Base-by-base conservation (phyloP, 1,284 basidiomycete species). In the Meira miltonrushii region DNA sequence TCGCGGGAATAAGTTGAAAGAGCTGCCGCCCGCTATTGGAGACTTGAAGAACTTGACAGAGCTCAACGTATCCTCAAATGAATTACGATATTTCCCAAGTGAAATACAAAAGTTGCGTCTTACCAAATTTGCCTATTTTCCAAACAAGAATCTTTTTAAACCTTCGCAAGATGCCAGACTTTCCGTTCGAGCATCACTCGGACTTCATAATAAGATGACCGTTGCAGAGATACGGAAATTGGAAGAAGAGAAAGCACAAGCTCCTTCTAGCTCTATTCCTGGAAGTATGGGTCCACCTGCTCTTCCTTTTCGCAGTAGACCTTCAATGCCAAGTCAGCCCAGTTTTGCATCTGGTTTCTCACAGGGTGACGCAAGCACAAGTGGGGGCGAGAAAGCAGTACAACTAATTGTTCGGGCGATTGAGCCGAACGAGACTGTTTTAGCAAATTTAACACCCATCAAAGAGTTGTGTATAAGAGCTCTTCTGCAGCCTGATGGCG, bases 101-200 rank as follows among this genome's bases (percentile, higher is more conserved):
- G 72, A 75, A 58, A 74, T 75, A 38, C 68, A 72, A 38, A 66
- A 69, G 55, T 67, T 77, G 33, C 60, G 59, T 23, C 65, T 77
- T 17, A 62, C 68, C 8, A 67, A 64, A 9, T 74, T 75, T 52
- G 69, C 63, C 46, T 71, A 66, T 62, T 67, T 69, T 54, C 74
- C 74, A 7, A 77, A 76, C 39, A 33, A 33, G 28, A 33, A 48
- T 21, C 73, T 72, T 13, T 75, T 68, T 55, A 47, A 67, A 55
- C 66, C 71, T 44, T 62, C 64, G 1, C 58, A 60, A 13, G 63
- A 62, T 6, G 55, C 60, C 10, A 61, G 63, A 19, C 28, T 53
- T 13, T n/a, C 50, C 11, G 28, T 53, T 39, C 50, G 50, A 13
- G 11, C 12, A 17, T 19, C 28, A 17, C 23, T 38, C 25, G 46